These are phyloP conservation scores for Pleurotus salmoneostramineus DNA, from an alignment of 768 basidiomycete species.

Conservation along the genomic window DNA sequence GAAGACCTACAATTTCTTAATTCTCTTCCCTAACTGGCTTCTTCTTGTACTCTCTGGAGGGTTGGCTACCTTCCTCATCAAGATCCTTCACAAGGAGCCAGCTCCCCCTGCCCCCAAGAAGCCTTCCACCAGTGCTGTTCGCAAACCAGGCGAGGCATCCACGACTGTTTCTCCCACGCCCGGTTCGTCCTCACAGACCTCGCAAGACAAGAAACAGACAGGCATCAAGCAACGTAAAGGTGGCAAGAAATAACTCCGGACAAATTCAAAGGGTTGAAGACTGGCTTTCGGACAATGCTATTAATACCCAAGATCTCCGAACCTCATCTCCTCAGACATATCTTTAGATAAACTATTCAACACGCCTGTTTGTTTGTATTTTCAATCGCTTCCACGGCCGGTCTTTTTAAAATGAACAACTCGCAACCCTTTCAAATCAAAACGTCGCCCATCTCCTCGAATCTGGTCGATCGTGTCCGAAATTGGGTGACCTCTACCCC, in stretches of 20 bases:
- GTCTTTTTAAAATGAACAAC: neutral
- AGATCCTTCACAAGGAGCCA: slow-evolving; percentile 49
- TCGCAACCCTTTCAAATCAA: slow-evolving; percentile 7
- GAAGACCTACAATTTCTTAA: slow-evolving; percentile 46
- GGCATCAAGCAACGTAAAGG: slow-evolving; percentile 11
- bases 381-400: neutral
- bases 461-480: slow-evolving; percentile 4
- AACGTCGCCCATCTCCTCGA: slow-evolving; percentile 5
- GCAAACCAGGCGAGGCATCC: neutral
- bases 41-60: slow-evolving; percentile 64
- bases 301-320: slow-evolving; percentile 7
- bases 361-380: slow-evolving; percentile 5
- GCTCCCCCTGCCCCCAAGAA: neutral
- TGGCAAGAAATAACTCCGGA: slow-evolving; percentile 10
- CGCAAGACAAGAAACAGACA: slow-evolving; percentile 3
- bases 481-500: slow-evolving; percentile 3
- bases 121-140: neutral
- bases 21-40: slow-evolving; percentile 67
- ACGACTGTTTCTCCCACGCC: slow-evolving; percentile 4
- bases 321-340: slow-evolving; percentile 2
- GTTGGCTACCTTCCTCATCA: slow-evolving; percentile 63
- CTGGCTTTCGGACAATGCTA: neutral
- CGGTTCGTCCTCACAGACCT: neutral
- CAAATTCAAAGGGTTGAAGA: slow-evolving; percentile 2
- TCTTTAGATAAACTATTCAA: slow-evolving; percentile 6